A percentile compares a stretch with the other conserved stretches of the same genome.
phyloP scores from a whole-genome alignment of 164 flowering plant species.

The Macadamia integrifolia region DNA sequence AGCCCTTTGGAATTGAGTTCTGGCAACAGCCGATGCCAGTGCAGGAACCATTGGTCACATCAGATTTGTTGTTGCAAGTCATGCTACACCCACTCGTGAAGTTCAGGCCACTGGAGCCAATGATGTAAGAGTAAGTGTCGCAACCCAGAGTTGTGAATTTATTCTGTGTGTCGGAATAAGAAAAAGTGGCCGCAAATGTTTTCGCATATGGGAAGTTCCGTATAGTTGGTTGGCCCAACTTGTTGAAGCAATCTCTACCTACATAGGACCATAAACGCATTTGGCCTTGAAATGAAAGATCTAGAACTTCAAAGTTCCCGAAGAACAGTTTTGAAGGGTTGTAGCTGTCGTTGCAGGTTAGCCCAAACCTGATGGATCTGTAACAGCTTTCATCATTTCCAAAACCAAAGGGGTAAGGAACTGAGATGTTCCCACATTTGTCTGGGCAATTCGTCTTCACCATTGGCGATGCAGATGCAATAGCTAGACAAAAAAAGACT shows the following conservation, averaged over 20 bases:
- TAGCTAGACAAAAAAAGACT: too few relatives aligned
- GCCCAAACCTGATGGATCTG: too few relatives aligned
- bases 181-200: not conserved
- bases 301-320: not conserved
- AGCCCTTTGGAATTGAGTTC: slow-evolving; percentile 5
- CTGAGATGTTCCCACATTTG: too few relatives aligned
- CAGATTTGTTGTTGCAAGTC: not conserved
- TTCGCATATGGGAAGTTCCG: not conserved
- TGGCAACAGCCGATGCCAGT: slow-evolving; percentile 2
- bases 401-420: too few relatives aligned
- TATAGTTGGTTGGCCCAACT: not conserved
- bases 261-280: not conserved
- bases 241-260: not conserved
- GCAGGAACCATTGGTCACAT: too few relatives aligned
- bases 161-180: too few relatives aligned
- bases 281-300: not conserved
- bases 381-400: too few relatives aligned
- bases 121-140: not conserved
- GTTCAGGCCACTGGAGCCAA: not conserved
- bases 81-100: not conserved
- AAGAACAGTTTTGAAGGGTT: not conserved
- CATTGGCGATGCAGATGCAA: too few relatives aligned
- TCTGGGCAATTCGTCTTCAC: too few relatives aligned
- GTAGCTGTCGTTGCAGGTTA: not conserved
- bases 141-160: too few relatives aligned